Evolutionary conservation across 352 stramenopile genomes (phyloP).

Genomic region (Pythium brassicae): DNA sequence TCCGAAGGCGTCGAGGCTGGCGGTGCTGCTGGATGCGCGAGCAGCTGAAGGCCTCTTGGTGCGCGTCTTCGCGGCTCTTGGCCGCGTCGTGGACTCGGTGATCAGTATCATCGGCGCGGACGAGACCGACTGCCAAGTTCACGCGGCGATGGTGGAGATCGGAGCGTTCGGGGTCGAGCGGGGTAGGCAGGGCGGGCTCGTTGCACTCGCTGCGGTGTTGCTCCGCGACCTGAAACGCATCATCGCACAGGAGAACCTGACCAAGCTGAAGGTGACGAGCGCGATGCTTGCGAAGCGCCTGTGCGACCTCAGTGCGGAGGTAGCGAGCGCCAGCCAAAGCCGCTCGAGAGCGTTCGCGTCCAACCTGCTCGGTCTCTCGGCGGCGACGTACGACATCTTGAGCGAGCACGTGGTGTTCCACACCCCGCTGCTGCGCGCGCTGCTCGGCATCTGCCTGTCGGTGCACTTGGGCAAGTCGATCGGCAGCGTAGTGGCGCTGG

Average conservation of each 20-base stretch:
- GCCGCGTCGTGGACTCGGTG: slow-evolving; percentile 21
- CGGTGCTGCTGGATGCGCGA: slow-evolving; percentile 38
- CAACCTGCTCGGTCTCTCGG: slow-evolving; percentile 13
- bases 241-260: slow-evolving; percentile 24
- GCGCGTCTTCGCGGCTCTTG: slow-evolving; percentile 34
- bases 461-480: slow-evolving; percentile 17
- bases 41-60: slow-evolving; percentile 34
- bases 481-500: slow-evolving; percentile 22
- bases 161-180: neutral
- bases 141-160: neutral
- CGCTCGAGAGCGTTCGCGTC: neutral
- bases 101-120: neutral
- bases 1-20: slow-evolving; percentile 18
- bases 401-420: slow-evolving; percentile 72
- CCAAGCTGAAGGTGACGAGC: slow-evolving; percentile 38
- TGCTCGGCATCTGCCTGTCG: slow-evolving; percentile 41
- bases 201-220: slow-evolving; percentile 25
- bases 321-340: neutral
- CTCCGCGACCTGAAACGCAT: slow-evolving; percentile 29
- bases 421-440: slow-evolving; percentile 38
- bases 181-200: slow-evolving; percentile 15
- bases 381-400: slow-evolving; percentile 37
- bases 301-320: slow-evolving; percentile 17
- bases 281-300: slow-evolving; percentile 38
- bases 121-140: slow-evolving; percentile 19